These are phyloP conservation scores for Athelia sp. DNA, from an alignment of 1,284 basidiomycete genomes.

Conservation along the genomic window DNA sequence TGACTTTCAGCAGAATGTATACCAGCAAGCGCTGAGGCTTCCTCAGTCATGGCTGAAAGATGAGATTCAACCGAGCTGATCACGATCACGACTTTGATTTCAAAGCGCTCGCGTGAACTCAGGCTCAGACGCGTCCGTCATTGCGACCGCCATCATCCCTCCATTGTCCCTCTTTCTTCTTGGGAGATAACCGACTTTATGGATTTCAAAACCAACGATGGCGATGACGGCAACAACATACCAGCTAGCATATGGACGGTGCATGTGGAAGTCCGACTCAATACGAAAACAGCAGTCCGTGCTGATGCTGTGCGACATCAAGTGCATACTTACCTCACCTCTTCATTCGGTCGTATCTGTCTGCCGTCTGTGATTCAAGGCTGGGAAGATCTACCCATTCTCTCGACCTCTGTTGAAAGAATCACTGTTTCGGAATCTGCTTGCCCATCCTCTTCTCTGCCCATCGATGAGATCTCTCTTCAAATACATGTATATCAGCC, in stretches of 20 bases:
- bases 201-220: not conserved
- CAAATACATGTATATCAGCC: conserved; percentile 89
- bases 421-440: conserved; percentile 73
- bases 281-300: conserved; percentile 58
- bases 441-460: conserved; percentile 48
- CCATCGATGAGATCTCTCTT: conserved; percentile 55
- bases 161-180: not conserved
- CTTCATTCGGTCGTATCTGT: conserved; percentile 55
- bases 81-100: not conserved
- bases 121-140: not conserved
- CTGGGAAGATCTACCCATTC: conserved; percentile 70
- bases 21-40: not conserved
- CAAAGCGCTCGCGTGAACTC: not conserved
- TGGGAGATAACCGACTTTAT: not conserved
- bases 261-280: conserved; percentile 81
- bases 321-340: conserved; percentile 56
- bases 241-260: conserved; percentile 40
- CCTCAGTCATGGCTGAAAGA: not conserved
- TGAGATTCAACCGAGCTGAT: not conserved
- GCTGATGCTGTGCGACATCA: conserved; percentile 67
- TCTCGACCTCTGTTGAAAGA: conserved; percentile 71
- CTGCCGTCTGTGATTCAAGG: conserved; percentile 65
- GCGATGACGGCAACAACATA: not conserved
- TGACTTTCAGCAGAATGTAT: not conserved
- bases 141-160: not conserved